Conservation (phyloP, 2,329 filamentous ascomycete species). For the Coniochaeta sp. region DNA sequence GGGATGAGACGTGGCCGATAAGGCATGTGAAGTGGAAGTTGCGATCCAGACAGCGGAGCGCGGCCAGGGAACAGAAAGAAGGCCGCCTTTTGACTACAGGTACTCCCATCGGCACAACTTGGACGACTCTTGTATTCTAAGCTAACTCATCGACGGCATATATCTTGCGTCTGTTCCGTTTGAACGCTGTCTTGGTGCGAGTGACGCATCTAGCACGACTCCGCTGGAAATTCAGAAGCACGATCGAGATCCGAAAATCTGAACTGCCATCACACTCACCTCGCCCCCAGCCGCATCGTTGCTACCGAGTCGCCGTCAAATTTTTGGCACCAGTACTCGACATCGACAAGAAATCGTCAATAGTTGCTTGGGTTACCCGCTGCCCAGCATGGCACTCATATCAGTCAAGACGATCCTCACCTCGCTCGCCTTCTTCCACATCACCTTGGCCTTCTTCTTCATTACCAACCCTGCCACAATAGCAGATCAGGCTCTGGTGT, state of each 20-base stretch:
- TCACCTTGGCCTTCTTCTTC: conserved; percentile 79
- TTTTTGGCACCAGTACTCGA: too few relatives aligned
- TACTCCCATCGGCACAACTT: too few relatives aligned
- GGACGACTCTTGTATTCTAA: background rate
- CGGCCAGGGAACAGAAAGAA: background rate
- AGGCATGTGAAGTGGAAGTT: conserved; percentile 6
- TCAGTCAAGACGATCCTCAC: conserved; percentile 76
- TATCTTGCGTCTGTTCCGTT: background rate
- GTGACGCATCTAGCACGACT: too few relatives aligned
- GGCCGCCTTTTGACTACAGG: too few relatives aligned
- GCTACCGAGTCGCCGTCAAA: too few relatives aligned
- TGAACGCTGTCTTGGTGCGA: too few relatives aligned
- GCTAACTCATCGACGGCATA: background rate
- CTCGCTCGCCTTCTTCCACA: conserved; percentile 73
- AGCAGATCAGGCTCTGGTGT: conserved; percentile 73
- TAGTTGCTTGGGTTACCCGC: background rate
- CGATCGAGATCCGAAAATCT: background rate
- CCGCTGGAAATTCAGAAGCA: background rate
- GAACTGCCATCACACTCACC: background rate
- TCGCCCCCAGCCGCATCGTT: too few relatives aligned
- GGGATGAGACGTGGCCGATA: conserved; percentile 8
- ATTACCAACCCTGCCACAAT: conserved; percentile 65
- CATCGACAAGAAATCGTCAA: background rate
- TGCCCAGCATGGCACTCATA: conserved; percentile 65
- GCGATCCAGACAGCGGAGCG: background rate